These are phyloP conservation scores for Penicillium sp. DNA, from an alignment of 2,329 filamentous ascomycete species.

Conservation along the genomic window DNA sequence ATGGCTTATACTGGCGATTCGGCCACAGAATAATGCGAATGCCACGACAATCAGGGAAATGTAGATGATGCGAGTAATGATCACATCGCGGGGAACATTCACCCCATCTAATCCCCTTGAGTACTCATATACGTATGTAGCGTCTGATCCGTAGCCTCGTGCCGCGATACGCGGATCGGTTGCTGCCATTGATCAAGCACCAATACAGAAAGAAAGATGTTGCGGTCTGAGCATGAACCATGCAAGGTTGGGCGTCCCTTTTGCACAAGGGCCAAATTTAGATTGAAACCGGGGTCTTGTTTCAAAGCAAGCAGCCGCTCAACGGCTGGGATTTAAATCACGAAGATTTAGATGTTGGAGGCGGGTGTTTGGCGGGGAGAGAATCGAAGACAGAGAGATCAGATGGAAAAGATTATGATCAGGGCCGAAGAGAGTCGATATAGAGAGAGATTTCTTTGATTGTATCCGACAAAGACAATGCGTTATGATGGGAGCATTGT, in stretches of 20 bases:
- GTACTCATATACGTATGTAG: slow-evolving; percentile 43
- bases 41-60: slow-evolving; percentile 35
- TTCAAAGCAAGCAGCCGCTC: not conserved
- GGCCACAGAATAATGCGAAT: slow-evolving; percentile 41
- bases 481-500: slow-evolving; percentile 4
- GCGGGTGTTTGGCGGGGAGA: slow-evolving; percentile 6
- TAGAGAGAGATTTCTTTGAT: slow-evolving; percentile 4
- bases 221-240: not conserved
- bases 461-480: slow-evolving; percentile 7
- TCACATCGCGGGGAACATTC: slow-evolving; percentile 39
- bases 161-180: slow-evolving; percentile 23
- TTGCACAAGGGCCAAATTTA: not conserved
- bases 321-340: not conserved
- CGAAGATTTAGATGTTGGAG: not conserved
- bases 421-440: not conserved
- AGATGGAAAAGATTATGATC: not conserved
- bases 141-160: slow-evolving; percentile 33
- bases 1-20: slow-evolving; percentile 46
- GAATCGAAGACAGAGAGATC: not conserved
- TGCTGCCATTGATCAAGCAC: slow-evolving; percentile 31
- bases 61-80: slow-evolving; percentile 44
- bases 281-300: not conserved
- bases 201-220: slow-evolving; percentile 9
- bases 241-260: not conserved
- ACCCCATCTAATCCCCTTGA: slow-evolving; percentile 42